These are phyloP conservation scores for Porogramme epimiltina DNA, from an alignment of 1,284 basidiomycete genomes.

Conservation along the genomic window DNA sequence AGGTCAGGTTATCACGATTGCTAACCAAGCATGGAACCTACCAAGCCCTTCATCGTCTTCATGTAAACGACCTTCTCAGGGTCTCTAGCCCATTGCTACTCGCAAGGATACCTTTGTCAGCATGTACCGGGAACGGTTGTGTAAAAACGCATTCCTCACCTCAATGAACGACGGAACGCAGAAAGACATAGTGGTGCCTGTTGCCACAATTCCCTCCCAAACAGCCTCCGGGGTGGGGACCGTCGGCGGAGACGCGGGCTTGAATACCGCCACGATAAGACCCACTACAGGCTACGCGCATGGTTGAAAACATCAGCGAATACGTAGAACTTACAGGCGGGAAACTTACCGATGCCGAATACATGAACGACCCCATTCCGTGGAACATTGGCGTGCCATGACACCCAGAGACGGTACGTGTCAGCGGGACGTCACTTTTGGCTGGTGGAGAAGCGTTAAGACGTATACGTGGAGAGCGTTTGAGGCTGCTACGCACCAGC, in stretches of 20 bases:
- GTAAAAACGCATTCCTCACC: constrained; percentile 11
- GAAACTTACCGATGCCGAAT: constrained; percentile 14
- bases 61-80: constrained; percentile 17
- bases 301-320: not conserved
- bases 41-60: constrained; percentile 23
- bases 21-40: constrained; percentile 8
- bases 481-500: not conserved
- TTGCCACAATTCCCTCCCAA: constrained; percentile 17
- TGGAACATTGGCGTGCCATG: constrained; percentile 27
- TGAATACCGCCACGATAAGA: constrained; percentile 14
- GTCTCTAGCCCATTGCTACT: constrained; percentile 22
- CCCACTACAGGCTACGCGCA: constrained; percentile 13
- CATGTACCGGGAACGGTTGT: too few species aligned
- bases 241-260: constrained; percentile 18
- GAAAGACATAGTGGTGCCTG: constrained; percentile 19
- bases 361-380: constrained; percentile 19
- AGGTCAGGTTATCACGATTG: too few species aligned
- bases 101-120: too few species aligned
- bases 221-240: constrained; percentile 24
- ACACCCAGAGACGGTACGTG: constrained; percentile 7
- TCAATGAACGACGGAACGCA: constrained; percentile 30
- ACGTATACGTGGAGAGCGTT: not conserved
- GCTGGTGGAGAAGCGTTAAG: constrained; percentile 2
- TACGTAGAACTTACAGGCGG: not conserved
- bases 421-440: constrained; percentile 9